These are phyloP conservation scores for Medicago truncatula DNA, from an alignment of 306 rosid genomes.

Conservation along the genomic window MtrunA17r5.0-ANR NC_053043.1:9519501-9520000, in stretches of 20 bases:
- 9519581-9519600: not conserved
- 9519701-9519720: slow-evolving; percentile 56
- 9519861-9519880: not conserved
- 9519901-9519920: not conserved
- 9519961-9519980: too few relatives aligned
- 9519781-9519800: not conserved
- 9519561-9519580: slow-evolving; percentile 45
- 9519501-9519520: slow-evolving; percentile 54
- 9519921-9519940: not conserved
- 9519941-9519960: not conserved
- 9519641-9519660: not conserved
- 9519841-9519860: not conserved
- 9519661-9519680: slow-evolving; percentile 56
- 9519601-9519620: slow-evolving; percentile 4
- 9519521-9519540: slow-evolving; percentile 48
- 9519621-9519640: slow-evolving; percentile 47
- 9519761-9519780: not conserved
- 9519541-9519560: slow-evolving; percentile 55
- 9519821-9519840: not conserved
- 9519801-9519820: not conserved
- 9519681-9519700: slow-evolving; percentile 54
- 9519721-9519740: slow-evolving; percentile 42
- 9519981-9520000: too few relatives aligned
- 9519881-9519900: not conserved
- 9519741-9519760: slow-evolving; percentile 16